Evolutionary conservation across 352 stramenopile genomes (phyloP).

Genomic region (Halophytophthora batemanensis): DNA sequence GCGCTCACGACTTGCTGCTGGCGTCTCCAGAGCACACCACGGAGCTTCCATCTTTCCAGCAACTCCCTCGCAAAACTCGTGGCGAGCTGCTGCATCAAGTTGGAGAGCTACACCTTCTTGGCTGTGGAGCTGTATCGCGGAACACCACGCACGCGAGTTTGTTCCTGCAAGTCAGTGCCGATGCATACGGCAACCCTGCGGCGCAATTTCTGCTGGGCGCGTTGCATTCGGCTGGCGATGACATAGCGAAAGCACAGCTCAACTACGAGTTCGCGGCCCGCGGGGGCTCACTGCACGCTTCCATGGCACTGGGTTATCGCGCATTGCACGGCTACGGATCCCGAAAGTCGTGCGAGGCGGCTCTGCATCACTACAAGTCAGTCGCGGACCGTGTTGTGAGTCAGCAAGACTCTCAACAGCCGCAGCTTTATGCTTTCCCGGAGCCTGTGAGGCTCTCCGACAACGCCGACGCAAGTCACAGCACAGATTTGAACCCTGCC

Average conservation of each 20-base stretch:
- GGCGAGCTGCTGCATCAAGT: conserved; percentile 33
- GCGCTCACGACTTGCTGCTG: conserved; percentile 16
- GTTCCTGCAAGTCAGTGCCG: conserved; percentile 46
- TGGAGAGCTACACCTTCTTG: conserved; percentile 36
- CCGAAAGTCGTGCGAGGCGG: conserved; percentile 43
- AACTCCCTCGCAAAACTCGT: conserved; percentile 15
- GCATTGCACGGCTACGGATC: conserved; percentile 52
- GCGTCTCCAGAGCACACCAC: conserved; percentile 13
- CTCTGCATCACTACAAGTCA: conserved; percentile 74
- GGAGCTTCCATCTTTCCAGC: conserved; percentile 20
- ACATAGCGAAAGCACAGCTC: conserved; percentile 24
- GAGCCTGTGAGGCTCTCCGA: conserved; percentile 32
- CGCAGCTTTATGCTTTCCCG: conserved; percentile 33
- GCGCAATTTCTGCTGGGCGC: conserved; percentile 52
- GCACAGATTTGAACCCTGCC: conserved; percentile 11
- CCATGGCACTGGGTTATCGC: conserved; percentile 73
- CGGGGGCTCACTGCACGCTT: conserved; percentile 32
- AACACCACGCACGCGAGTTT: conserved; percentile 20
- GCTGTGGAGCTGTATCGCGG: conserved; percentile 4
- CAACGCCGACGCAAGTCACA: conserved; percentile 24
- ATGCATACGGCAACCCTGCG: conserved; percentile 12
- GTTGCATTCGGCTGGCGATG: conserved; percentile 14
- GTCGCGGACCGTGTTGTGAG: conserved; percentile 53
- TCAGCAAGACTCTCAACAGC: conserved; percentile 13
- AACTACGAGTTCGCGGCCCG: conserved; percentile 62